Percentiles rank a stretch among this genome's conserved stretches.
Evolutionary conservation across 169 alveolate genomes (phyloP).

Genomic region (Plasmodium gonderi): DNA sequence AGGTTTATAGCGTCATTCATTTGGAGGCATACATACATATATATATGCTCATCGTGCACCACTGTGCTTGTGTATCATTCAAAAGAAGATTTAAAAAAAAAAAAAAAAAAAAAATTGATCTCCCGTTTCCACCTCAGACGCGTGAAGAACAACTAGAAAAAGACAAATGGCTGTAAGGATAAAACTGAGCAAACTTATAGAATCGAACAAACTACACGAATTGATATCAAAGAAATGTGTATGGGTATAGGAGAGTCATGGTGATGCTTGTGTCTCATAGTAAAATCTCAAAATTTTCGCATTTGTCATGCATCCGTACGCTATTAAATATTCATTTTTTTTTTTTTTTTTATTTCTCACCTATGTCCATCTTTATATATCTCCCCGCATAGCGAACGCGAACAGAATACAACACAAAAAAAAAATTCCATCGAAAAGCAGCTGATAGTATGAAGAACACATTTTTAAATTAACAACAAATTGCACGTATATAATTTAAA

Average conservation of each 20-base stretch:
- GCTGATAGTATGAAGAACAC: slow-evolving; percentile 14
- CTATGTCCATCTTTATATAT: no score
- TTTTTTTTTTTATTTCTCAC: no score
- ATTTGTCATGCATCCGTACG: no score
- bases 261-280: no score
- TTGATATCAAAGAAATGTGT: not conserved
- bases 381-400: not conserved
- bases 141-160: not conserved
- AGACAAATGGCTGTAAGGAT: not conserved
- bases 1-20: not conserved
- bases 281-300: no score
- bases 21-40: not conserved
- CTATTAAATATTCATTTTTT: no score
- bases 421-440: slow-evolving; percentile 54
- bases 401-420: not conserved
- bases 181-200: not conserved
- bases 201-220: not conserved
- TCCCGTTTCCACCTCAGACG: not conserved
- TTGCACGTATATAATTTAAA: not conserved
- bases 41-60: not conserved
- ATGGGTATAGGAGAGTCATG: no score
- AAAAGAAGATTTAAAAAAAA: not conserved
- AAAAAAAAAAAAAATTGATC: not conserved
- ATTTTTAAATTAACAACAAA: not conserved
- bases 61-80: not conserved